Conservation (phyloP, 108 stramenopile genomes). For the Nitzschia sp. region DNA sequence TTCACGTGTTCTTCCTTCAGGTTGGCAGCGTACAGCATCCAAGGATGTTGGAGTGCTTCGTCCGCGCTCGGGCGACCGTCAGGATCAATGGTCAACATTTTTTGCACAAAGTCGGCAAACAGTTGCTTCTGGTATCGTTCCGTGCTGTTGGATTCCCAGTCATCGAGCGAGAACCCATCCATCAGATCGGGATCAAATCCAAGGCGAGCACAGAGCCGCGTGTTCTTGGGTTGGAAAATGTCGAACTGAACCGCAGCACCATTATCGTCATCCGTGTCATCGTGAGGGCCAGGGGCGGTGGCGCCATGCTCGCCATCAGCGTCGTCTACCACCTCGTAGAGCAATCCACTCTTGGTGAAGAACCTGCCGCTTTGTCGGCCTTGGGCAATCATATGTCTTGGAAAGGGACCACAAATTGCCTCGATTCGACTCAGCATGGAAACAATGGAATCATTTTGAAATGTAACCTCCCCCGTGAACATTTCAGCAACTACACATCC, state of each 20-base stretch:
- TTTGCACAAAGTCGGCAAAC: constrained; percentile 81
- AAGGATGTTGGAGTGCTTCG: constrained; percentile 83
- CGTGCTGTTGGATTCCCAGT: not conserved
- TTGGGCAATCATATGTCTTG: constrained; percentile 84
- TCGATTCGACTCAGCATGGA: constrained; percentile 95
- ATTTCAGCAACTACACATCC: constrained; percentile 96
- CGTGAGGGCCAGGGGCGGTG: constrained; percentile 20
- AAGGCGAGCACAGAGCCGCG: constrained; percentile 61
- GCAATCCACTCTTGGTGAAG: constrained; percentile 84
- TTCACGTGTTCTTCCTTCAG: constrained; percentile 76
- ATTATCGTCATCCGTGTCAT: constrained; percentile 29
- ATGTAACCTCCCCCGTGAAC: constrained; percentile 91
- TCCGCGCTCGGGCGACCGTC: constrained; percentile 68
- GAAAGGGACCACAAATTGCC: constrained; percentile 91
- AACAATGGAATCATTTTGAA: constrained; percentile 89
- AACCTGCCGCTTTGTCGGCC: constrained; percentile 84
- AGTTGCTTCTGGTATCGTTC: constrained; percentile 56
- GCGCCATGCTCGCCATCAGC: constrained; percentile 32
- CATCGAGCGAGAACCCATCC: constrained; percentile 32
- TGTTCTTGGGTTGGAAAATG: constrained; percentile 81
- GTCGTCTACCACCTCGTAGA: constrained; percentile 76
- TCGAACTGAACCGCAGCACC: constrained; percentile 37
- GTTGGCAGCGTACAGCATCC: constrained; percentile 74
- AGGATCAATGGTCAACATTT: constrained; percentile 81
- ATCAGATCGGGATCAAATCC: constrained; percentile 71